Conservation (phyloP, 2,329 filamentous ascomycete genomes). For the Sphaerulina vaccinii region DNA sequence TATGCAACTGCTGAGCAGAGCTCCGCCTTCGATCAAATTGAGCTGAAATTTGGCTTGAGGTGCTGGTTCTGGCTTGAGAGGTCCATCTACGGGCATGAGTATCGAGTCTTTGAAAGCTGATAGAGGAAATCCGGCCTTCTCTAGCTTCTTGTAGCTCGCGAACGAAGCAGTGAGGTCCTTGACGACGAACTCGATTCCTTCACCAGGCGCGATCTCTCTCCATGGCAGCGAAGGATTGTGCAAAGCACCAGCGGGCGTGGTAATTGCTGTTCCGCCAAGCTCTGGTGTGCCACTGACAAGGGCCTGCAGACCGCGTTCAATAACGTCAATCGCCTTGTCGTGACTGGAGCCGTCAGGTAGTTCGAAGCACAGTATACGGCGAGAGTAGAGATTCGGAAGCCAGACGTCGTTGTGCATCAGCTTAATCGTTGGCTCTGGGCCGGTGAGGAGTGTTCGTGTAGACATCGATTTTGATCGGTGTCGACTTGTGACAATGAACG, state of each 20-base stretch:
- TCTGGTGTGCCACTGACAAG: constrained; percentile 27
- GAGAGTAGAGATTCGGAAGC: constrained; percentile 24
- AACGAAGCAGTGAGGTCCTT: constrained; percentile 21
- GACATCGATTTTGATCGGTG: constrained; percentile 14
- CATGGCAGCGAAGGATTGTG: constrained; percentile 21
- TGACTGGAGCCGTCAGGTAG: constrained; percentile 18
- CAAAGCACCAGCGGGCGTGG: constrained; percentile 17
- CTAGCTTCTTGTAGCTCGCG: constrained; percentile 17
- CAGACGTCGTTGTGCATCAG: constrained; percentile 26
- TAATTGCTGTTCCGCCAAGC: constrained; percentile 17
- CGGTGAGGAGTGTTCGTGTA: constrained; percentile 19
- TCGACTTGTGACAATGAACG: background rate
- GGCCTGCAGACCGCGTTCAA: constrained; percentile 20
- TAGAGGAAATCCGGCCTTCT: constrained; percentile 19
- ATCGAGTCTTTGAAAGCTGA: constrained; percentile 22
- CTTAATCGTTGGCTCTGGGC: constrained; percentile 20
- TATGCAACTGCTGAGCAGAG: constrained; percentile 24
- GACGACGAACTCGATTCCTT: constrained; percentile 21
- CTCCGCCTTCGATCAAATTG: constrained; percentile 24
- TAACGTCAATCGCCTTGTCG: constrained; percentile 16
- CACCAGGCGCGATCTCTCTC: constrained; percentile 16
- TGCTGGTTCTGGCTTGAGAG: constrained; percentile 24
- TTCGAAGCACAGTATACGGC: constrained; percentile 23
- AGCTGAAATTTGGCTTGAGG: constrained; percentile 21
- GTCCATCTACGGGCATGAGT: constrained; percentile 23